phyloP scores from a whole-genome alignment of 129 eudicot genomes.

The Scalesia atractyloides region DNA sequence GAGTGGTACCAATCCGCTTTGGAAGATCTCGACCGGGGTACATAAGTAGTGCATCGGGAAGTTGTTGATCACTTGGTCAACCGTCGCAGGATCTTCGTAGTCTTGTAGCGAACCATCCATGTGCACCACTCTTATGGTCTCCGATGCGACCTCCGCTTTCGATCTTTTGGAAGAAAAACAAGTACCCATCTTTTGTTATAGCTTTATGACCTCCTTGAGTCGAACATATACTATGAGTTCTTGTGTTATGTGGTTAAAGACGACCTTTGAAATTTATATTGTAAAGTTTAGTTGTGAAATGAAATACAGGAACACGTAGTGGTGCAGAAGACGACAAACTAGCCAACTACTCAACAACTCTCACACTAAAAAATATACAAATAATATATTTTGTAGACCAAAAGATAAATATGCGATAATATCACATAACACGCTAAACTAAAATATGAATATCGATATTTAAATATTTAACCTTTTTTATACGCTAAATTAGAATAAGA shows the following conservation, averaged over 20 bases:
- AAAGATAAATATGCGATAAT: too few species aligned
- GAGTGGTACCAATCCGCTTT: constrained; percentile 41
- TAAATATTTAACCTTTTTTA: too few species aligned
- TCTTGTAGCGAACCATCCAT: constrained; percentile 51
- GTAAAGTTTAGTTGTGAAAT: background rate
- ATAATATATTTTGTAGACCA: too few species aligned
- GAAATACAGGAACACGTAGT: background rate
- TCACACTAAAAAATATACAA: too few species aligned
- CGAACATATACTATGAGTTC: background rate
- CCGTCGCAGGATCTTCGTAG: constrained; percentile 49
- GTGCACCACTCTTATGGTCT: constrained; percentile 51
- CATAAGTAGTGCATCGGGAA: constrained; percentile 53
- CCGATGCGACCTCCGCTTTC: background rate
- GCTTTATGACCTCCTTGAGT: background rate
- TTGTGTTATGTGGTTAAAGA: background rate
- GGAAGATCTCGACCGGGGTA: constrained; percentile 50
- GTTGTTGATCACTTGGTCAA: constrained; percentile 42
- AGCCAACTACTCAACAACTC: too few species aligned
- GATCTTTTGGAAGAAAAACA: constrained; percentile 30
- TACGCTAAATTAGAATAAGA: too few species aligned
- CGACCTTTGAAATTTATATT: background rate
- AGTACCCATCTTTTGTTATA: constrained; percentile 21
- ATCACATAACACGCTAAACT: too few species aligned
- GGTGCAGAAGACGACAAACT: background rate
- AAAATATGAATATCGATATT: too few species aligned